Percentiles rank a stretch among this genome's conserved stretches.
Conservation (phyloP, 2,329 filamentous ascomycete species). For the Fusarium burgessii region DNA sequence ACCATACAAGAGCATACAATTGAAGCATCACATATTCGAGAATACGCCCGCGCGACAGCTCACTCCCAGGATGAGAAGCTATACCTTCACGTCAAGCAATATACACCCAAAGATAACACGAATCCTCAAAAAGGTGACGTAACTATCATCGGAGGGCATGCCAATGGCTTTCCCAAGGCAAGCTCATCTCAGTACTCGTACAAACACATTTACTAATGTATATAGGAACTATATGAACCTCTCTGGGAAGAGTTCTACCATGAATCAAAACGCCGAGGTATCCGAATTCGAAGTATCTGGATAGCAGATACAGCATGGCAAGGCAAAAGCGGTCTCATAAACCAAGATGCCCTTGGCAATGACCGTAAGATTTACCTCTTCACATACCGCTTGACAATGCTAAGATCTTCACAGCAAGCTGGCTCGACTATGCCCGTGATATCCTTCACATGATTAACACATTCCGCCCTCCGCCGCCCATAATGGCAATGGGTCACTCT, state of each 20-base stretch:
- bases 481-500: slow-evolving; percentile 89
- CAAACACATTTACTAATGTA: background rate
- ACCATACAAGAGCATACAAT: slow-evolving; percentile 79
- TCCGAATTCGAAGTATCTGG: slow-evolving; percentile 85
- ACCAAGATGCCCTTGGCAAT: slow-evolving; percentile 81
- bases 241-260: slow-evolving; percentile 86
- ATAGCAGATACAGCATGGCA: slow-evolving; percentile 91
- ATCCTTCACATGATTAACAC: slow-evolving; percentile 86
- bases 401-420: slow-evolving; percentile 59
- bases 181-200: too few relatives aligned
- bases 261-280: slow-evolving; percentile 66
- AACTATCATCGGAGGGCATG: slow-evolving; percentile 88
- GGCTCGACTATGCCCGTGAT: slow-evolving; percentile 88
- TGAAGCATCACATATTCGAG: slow-evolving; percentile 81
- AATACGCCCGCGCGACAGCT: slow-evolving; percentile 80
- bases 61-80: slow-evolving; percentile 80
- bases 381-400: background rate
- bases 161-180: slow-evolving; percentile 93
- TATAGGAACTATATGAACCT: slow-evolving; percentile 89
- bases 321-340: slow-evolving; percentile 81
- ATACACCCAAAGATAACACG: slow-evolving; percentile 79
- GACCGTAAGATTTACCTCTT: slow-evolving; percentile 71
- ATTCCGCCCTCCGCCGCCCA: slow-evolving; percentile 82
- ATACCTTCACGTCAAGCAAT: slow-evolving; percentile 85
- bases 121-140: slow-evolving; percentile 79